Evolutionary conservation across 257 asterid genomes (phyloP).

Genomic region (Solanum bulbocastanum): DNA sequence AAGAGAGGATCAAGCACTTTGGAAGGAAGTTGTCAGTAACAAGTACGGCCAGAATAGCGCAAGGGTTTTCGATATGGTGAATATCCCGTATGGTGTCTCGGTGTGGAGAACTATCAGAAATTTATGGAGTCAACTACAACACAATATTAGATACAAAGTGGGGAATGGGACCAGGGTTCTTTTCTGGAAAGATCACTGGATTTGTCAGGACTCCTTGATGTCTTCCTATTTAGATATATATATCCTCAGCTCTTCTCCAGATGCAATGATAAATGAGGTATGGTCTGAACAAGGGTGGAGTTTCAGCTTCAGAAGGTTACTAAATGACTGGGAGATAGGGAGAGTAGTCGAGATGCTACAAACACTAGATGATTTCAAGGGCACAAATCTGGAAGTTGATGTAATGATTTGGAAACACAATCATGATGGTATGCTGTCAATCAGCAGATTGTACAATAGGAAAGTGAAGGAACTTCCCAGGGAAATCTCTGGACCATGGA

Average conservation of each 20-base stretch:
- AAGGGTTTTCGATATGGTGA: no score
- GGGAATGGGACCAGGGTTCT: no score
- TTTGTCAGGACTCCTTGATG: no score
- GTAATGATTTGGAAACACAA: not conserved
- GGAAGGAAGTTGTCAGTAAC: no score
- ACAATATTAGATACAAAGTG: no score
- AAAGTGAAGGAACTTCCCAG: not conserved
- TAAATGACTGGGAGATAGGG: not conserved
- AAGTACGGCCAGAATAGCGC: no score
- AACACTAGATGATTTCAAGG: not conserved
- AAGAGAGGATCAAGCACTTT: no score
- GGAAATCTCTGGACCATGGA: not conserved
- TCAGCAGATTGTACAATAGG: not conserved
- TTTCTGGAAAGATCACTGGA: no score
- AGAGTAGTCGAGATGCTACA: not conserved
- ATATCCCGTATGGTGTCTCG: no score
- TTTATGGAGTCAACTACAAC: no score
- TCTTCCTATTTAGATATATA: not conserved
- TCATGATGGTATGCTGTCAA: not conserved
- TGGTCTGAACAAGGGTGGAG: not conserved
- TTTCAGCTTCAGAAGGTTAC: not conserved
- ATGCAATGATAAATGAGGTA: not conserved
- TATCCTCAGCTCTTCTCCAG: not conserved
- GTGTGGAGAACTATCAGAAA: no score
- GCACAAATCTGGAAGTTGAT: not conserved